Evolutionary conservation across 2,329 filamentous ascomycete genomes (phyloP), one percentile per base, ranked within the genome.

Genomic region (Sphaerulina populicola): DNA sequence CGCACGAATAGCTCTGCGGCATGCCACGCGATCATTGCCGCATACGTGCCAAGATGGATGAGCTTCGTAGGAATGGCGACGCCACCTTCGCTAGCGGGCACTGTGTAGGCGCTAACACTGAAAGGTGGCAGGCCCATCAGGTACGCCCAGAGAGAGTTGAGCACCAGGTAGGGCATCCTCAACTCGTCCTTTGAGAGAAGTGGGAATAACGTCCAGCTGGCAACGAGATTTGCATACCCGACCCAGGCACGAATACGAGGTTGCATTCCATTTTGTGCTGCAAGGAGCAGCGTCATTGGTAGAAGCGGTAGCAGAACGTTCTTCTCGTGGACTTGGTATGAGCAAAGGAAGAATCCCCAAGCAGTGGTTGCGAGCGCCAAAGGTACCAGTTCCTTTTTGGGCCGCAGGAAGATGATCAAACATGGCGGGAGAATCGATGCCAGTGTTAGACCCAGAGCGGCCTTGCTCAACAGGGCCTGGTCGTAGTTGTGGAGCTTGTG

Each of bases 301-400:
- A 97, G 80, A 42, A 98, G 74, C 1, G 93, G 94, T 2, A 98
- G 78, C 4, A 98, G 75, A 0, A 95, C 88, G 59, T 90, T 96
- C 77, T 98, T 98, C 72, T 98, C 93, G 64, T 98, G 93, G 0
- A 98, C 94, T 66, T 98, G 93, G 68, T 94, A 98, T 62, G 88
- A 94, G 72, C 94, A 97, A 12, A 98, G 75, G 68, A 97, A 98
- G 74, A 98, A 98, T 0, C 86, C 91, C 93, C 93, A 98, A 1
- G 90, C 86, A 0, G 87, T 89, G 1, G 86, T 78, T 1, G 90
- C 85, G 52, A 97, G 80, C 0, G 87, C 87, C 33, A 87, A 77
- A 1, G 89, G 89, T 11, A 97, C 71, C 4, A 93, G 75, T 38
- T 83, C 79, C 61, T 85, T 90, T 43, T 80, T 79, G 0, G 93